Conservation (phyloP, 495 filamentous ascomycete species). For the Sporormia fimetaria region DNA sequence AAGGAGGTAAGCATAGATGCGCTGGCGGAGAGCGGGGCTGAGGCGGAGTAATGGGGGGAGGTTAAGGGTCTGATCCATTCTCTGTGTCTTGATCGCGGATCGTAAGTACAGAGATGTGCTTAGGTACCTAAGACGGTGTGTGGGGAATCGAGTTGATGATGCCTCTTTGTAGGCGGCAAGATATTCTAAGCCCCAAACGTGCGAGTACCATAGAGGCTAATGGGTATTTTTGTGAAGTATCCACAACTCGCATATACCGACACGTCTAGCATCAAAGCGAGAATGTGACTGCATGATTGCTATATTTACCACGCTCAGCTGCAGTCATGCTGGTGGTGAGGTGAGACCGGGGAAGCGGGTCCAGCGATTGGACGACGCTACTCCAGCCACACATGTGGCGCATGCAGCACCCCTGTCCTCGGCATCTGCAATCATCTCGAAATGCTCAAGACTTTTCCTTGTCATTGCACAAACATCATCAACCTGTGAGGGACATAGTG, state of each 20-base stretch:
- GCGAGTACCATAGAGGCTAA: too few relatives aligned
- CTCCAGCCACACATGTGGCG: too few relatives aligned
- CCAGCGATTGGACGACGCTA: too few relatives aligned
- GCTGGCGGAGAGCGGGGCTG: constrained; percentile 3
- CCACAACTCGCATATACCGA: too few relatives aligned
- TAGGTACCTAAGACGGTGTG: not conserved
- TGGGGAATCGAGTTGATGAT: too few relatives aligned
- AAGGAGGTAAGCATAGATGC: constrained; percentile 12
- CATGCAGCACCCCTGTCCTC: too few relatives aligned
- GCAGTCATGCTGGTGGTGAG: not conserved
- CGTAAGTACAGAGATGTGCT: not conserved
- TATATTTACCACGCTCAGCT: constrained; percentile 1
- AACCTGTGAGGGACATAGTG: too few relatives aligned
- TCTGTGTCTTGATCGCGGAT: not conserved
- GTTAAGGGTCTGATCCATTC: not conserved
- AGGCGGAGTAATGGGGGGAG: constrained; percentile 5
- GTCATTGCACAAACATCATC: not conserved
- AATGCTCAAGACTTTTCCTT: not conserved
- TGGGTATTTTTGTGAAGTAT: too few relatives aligned
- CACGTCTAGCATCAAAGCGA: too few relatives aligned
- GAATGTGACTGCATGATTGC: not conserved
- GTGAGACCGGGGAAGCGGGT: not conserved
- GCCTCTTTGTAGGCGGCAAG: too few relatives aligned
- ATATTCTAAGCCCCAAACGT: too few relatives aligned
- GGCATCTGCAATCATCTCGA: not conserved